Base-by-base conservation (phyloP, 177 flowering plant species). In the Vitis hybrid region DNA sequence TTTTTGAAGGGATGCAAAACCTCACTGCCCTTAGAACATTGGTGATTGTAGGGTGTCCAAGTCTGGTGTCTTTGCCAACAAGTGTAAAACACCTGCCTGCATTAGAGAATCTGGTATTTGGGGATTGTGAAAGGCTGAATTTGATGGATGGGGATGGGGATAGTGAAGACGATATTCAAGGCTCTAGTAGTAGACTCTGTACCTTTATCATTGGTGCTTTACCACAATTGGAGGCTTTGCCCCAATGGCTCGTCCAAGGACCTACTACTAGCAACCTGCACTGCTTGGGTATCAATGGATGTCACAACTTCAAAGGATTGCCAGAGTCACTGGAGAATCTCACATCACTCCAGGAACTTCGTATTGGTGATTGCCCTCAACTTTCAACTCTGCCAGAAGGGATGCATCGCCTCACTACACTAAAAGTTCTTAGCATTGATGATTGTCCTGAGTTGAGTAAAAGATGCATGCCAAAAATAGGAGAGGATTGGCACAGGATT, bases 401-500 rank as follows among this genome's bases (percentile, higher is more conserved):
- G 14, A 18, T 69, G 17, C 18, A 18, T 14, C 8, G 56, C 56
- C 77, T 70, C 11, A 50, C 52, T 11, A 2, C 49, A n/a, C 39
- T 74, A 1, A 45, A 58, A 21, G 6, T 1, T 1, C 58, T 68
- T 5, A 8, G 1, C 6, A 62, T 74, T 57, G 3, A 1, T 2
- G 54, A 48, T 3, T 74, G 72, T 21, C 52, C 58, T 4, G 9
- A 57, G 8, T 51, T 74, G 45, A 15, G 13, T 14, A n/a, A 8
- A 23, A 45, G 68, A 51, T 74, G 76, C 52, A 26, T n/a, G n/a
- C 49, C 18, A 23, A 59, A 50, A 7, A 56, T 3, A 2, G 72
- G 69, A 2, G 65, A 69, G 64, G 69, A 69, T 50, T 74, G 72
- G 72, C 61, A 8, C 7, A 51, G 26, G 56, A 73, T 73, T 26